A percentile compares a stretch with the other conserved stretches of the same genome.
Conservation (phyloP, 169 alveolate genomes). For the Plasmodium billcollinsi region DNA sequence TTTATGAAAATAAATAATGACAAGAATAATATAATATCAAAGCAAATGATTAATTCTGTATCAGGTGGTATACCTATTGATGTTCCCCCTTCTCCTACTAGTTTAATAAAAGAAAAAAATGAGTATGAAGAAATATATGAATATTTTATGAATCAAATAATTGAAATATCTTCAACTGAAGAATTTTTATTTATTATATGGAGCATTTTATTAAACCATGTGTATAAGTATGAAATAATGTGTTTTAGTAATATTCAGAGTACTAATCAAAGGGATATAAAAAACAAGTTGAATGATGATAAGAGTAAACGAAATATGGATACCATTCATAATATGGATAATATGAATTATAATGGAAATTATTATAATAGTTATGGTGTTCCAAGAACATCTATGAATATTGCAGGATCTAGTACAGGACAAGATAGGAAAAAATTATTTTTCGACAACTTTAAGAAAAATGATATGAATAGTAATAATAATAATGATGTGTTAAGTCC, state of each 20-base stretch:
- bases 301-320: background rate
- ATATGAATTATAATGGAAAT: too few relatives aligned
- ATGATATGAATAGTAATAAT: too few relatives aligned
- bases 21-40: background rate
- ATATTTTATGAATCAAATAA: constrained; percentile 40
- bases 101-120: constrained; percentile 12
- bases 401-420: too few relatives aligned
- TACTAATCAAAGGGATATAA: constrained; percentile 1
- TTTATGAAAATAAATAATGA: background rate
- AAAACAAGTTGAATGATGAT: constrained; percentile 1
- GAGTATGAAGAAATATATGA: constrained; percentile 29
- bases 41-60: background rate
- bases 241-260: constrained; percentile 26
- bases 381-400: too few relatives aligned
- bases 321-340: background rate
- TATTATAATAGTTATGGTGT: too few relatives aligned
- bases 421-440: too few relatives aligned
- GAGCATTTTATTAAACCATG: constrained; percentile 53
- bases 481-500: background rate
- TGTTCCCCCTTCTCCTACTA: background rate
- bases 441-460: too few relatives aligned
- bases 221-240: constrained; percentile 39
- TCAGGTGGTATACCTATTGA: too few relatives aligned
- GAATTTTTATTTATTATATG: constrained; percentile 65
- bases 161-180: constrained; percentile 30